Base-by-base conservation (phyloP, 2,329 filamentous ascomycete genomes). In the Pyrenochaeta sp. region DNA sequence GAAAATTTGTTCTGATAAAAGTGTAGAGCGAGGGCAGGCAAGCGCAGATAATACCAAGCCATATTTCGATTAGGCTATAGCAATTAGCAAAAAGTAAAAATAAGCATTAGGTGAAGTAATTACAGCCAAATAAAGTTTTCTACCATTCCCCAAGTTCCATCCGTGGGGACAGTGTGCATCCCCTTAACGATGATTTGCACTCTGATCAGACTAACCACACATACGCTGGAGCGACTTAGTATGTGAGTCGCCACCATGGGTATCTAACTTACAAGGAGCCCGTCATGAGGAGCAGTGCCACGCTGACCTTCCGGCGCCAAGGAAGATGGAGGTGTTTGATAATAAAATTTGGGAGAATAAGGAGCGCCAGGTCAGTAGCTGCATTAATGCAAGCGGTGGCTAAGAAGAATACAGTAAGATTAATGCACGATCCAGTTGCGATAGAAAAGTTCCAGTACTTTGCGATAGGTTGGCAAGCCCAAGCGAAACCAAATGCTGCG, bases 381-480 rank as follows among this genome's bases (percentile, higher is more conserved):
- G 60, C 60, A 20, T 63, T 63, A 18, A 63, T 54, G 15, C 58
- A 59, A 6, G 54, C 55, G 2, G 53, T 59, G 4, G 48, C 44
- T 11, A 63, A 49, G 32, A 63, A 61, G 18, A 48, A 61, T 3
- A 37, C 52, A 14, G 50, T 45, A 2, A 63, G 46, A 17, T 61
- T 44, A 41, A 61, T 51, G 36, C 60, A 61, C 7, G 29, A 45
- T 23, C 58, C 60, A 5, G 50, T 56, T 4, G 15, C 33, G 30
- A 59, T 59, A 5, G 54, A 53, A 14, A 54, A 63, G 27, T 61
- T 53, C 58, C 60, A 63, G 30, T 63, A 63, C 15, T 59, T 61
- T 23, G 48, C 52, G 7, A 57, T 56, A 7, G 60, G 60, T 10
- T 57, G 48, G 17, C 60, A 63, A 7, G 59, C 53, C 60, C 60